Base-by-base conservation (phyloP, 2,329 filamentous ascomycete genomes). In the Dactylellina haptotyla region DNA sequence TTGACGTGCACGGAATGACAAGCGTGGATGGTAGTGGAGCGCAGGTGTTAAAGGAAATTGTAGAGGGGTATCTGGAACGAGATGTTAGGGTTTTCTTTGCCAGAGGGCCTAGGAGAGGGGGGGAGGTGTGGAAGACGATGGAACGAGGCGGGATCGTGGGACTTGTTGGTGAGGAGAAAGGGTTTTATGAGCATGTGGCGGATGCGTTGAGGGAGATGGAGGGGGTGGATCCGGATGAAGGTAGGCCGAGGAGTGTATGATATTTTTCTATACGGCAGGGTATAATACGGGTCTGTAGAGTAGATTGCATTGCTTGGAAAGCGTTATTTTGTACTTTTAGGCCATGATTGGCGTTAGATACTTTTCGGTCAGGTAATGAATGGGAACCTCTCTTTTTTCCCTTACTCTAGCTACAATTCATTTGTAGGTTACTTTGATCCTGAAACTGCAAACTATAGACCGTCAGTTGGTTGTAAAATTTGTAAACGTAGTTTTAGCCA, bases 1-100 rank as follows among this genome's bases (percentile, higher is more conserved):
- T 99, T 78, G 95, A 99, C 80, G 93, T 98, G 5, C 94, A 98
- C 77, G 95, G 95, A n/a, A 95, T 99, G 2, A 97, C 93, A 0
- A 90, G 90, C 26, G 88, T 99, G 78, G 95, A 99, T 79, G 95
- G 93, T 4, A 96, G 93, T 0, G 95, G 94, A 0, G 90, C 92
- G 0, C 95, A 98, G 81, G 94, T 98, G 0, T 84, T 99, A 1
- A 86, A 87, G 50, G 95, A 98, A 81, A 98, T 98, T 76, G 92
- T 99, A 14, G 84, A 88, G 51, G 86, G 84, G 28, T 98, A 98
- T 80, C 84, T 89, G n/a, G 86, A 90, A 32, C 84, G 89, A 3
- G 90, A 90, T 0, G 92, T 94, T 1, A 83, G 87, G 1, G 90
- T 95, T 6, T 93, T 91, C 79, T 77, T 78, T 48, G 72, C 70